Base-by-base conservation (phyloP, 768 basidiomycete genomes). In the Amanita muscaria region DNA sequence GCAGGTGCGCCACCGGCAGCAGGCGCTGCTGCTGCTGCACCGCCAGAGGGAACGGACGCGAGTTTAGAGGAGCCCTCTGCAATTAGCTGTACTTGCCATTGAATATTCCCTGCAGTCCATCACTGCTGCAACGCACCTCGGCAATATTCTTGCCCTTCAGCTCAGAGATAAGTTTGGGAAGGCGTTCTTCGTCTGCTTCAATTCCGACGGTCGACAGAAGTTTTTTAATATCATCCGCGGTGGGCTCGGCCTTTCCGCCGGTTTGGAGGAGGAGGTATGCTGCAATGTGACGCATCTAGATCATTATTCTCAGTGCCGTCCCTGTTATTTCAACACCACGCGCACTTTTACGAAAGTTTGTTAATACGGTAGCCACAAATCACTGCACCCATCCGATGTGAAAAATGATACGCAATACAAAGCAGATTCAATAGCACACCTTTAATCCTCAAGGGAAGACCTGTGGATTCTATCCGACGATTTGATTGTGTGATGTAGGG, bases 201-300 rank as follows among this genome's bases (percentile, higher is more conserved):
- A 96, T 83, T 57, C 88, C 90, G 57, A 90, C 96, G 51, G 83
- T 72, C 44, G 58, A 66, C 55, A 99, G 82, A 59, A 98, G 79
- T 58, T 81, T 81, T 71, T 81, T 90, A 71, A 99, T 74, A 63
- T 97, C 93, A 36, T 59, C 75, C 44, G 87, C 88, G 49, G 83
- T 80, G 51, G 96, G 93, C 51, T 76, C 78, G 57, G 81, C 68
- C 60, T 97, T 97, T 45, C 96, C 96, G 54, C 91, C 96, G 62
- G 80, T 77, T 66, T 87, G 85, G 70, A 97, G 91, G 64, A 99
- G 90, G 49, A 99, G 81, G 76, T 96, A 98, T 54, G 91, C 89
- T 70, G 91, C 93, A 66, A 97, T 72, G 62, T 91, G 70, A 68
- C 87, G 87, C 88, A 91, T 91, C 84, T 87, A 54, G 23, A 9